These are phyloP conservation scores for Stellera chamaejasme DNA, from an alignment of 345 rosid species.

Conservation along the genomic window DNA sequence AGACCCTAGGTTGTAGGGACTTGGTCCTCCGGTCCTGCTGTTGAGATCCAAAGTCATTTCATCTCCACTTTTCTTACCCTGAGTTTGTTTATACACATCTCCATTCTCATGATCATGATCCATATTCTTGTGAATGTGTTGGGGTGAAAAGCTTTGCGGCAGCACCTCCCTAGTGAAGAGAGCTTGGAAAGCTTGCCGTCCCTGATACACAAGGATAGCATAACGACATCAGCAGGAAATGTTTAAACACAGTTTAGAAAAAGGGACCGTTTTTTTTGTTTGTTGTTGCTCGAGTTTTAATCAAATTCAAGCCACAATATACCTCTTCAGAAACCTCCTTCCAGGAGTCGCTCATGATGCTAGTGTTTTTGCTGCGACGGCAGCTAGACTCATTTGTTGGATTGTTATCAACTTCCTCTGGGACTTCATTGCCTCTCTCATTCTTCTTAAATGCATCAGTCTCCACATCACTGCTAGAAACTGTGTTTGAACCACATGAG, in stretches of 20 bases:
- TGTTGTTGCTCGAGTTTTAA: neutral
- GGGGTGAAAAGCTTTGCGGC: constrained; percentile 83
- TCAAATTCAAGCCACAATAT: neutral
- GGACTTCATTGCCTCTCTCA: constrained; percentile 36
- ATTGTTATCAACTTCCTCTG: constrained; percentile 44
- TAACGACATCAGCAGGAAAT: neutral
- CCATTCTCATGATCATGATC: constrained; percentile 6
- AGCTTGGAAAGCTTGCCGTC: constrained; percentile 74
- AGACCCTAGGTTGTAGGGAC: constrained; percentile 21
- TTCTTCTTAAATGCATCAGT: constrained; percentile 50
- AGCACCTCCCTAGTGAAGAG: constrained; percentile 69
- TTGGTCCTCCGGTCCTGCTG: constrained; percentile 15
- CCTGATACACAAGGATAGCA: constrained; percentile 29
- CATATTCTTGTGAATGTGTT: constrained; percentile 13
- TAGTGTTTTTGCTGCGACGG: constrained; percentile 48
- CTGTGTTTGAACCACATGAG: constrained; percentile 78
- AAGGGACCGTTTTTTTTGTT: neutral
- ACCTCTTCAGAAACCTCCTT: constrained; percentile 79
- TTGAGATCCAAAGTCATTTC: constrained; percentile 37
- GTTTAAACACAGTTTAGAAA: constrained; percentile 1
- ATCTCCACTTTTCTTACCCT: constrained; percentile 20
- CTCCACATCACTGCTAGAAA: constrained; percentile 75
- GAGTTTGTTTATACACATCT: constrained; percentile 24
- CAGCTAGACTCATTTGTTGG: constrained; percentile 27
- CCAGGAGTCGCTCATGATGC: constrained; percentile 52